Evolutionary conservation across 2,329 filamentous ascomycete species (phyloP).

Genomic region (Arachnopeziza araneosa): DNA sequence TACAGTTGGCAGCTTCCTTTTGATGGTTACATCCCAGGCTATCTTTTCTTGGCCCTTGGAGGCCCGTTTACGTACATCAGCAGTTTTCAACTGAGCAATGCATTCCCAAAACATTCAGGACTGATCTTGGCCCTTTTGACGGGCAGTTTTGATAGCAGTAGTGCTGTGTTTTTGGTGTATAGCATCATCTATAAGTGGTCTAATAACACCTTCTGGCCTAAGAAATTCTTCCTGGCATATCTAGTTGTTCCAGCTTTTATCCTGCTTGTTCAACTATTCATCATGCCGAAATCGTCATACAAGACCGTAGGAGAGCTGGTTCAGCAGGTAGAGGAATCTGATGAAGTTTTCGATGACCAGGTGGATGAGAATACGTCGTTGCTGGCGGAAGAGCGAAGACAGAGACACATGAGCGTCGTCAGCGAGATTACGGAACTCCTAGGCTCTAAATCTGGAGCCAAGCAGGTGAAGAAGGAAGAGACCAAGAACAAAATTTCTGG

Average conservation of each 20-base stretch:
- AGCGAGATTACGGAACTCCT: slow-evolving; percentile 70
- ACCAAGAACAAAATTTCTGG: slow-evolving; percentile 60
- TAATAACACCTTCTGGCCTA: slow-evolving; percentile 51
- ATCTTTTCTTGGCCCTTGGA: slow-evolving; percentile 70
- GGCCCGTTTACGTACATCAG: slow-evolving; percentile 80
- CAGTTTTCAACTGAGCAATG: slow-evolving; percentile 79
- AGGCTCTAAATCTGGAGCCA: slow-evolving; percentile 56
- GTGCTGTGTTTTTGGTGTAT: slow-evolving; percentile 71
- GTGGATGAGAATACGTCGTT: slow-evolving; percentile 42
- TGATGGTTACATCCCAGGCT: slow-evolving; percentile 70
- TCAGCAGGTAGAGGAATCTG: slow-evolving; percentile 57
- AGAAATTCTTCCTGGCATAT: slow-evolving; percentile 67
- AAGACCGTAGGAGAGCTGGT: slow-evolving; percentile 83
- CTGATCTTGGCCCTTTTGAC: slow-evolving; percentile 76
- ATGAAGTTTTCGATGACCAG: slow-evolving; percentile 46
- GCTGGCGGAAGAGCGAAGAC: slow-evolving; percentile 43
- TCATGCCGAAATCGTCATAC: slow-evolving; percentile 73
- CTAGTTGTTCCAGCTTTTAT: slow-evolving; percentile 65
- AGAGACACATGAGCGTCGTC: slow-evolving; percentile 34
- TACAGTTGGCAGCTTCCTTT: slow-evolving; percentile 59
- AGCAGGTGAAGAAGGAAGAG: slow-evolving; percentile 63
- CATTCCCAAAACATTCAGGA: slow-evolving; percentile 71
- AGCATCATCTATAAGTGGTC: slow-evolving; percentile 62
- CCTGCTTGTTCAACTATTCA: slow-evolving; percentile 56
- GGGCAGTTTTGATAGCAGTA: slow-evolving; percentile 78